Evolutionary conservation across 768 basidiomycete genomes (phyloP).

Genomic region (Punctularia strigosozonata): DNA sequence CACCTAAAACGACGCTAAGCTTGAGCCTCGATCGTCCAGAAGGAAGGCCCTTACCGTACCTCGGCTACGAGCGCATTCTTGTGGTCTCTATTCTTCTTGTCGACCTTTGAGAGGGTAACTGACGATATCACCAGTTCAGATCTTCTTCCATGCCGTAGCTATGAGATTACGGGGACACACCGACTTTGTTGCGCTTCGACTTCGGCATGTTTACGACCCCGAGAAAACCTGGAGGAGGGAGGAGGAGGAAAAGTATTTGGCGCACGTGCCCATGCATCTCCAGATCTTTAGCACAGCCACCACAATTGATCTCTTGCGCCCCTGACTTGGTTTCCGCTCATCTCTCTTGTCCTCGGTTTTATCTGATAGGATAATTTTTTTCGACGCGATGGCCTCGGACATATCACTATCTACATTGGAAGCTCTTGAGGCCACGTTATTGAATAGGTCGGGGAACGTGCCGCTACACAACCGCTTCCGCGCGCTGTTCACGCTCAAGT

Average conservation of each 20-base stretch:
- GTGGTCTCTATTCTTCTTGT: slow-evolving; percentile 86
- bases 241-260: too few relatives aligned
- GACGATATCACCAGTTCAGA: slow-evolving; percentile 10
- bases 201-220: slow-evolving; percentile 50
- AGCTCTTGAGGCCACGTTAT: slow-evolving; percentile 61
- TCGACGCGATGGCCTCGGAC: background rate
- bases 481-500: slow-evolving; percentile 86
- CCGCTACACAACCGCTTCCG: slow-evolving; percentile 83
- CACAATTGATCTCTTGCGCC: slow-evolving; percentile 1
- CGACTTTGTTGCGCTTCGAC: slow-evolving; percentile 83
- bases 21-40: background rate
- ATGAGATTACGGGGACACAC: slow-evolving; percentile 24
- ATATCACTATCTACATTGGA: slow-evolving; percentile 43
- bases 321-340: too few relatives aligned
- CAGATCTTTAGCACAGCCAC: background rate
- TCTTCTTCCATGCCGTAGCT: slow-evolving; percentile 5
- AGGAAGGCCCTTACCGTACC: slow-evolving; percentile 28
- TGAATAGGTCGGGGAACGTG: slow-evolving; percentile 62
- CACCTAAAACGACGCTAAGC: slow-evolving; percentile 35
- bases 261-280: too few relatives aligned
- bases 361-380: too few relatives aligned
- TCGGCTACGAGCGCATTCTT: slow-evolving; percentile 77
- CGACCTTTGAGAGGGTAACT: slow-evolving; percentile 92
- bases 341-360: too few relatives aligned
- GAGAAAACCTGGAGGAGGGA: slow-evolving; percentile 1